Base-by-base conservation (phyloP, 2,329 filamentous ascomycete species). In the Aspergillus puulaauensis region DNA sequence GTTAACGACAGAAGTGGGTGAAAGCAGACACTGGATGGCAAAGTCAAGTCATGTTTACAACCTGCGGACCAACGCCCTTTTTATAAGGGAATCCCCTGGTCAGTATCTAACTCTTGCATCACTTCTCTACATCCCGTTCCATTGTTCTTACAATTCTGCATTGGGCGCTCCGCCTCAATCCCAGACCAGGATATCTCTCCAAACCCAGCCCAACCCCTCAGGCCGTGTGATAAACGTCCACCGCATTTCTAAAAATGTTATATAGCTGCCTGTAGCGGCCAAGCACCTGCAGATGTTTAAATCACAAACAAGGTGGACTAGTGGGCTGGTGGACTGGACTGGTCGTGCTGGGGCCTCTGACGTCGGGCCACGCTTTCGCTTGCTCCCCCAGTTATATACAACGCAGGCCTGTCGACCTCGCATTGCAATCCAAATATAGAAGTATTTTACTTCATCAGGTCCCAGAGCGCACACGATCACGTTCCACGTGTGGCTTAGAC, bases 171-270 rank as follows among this genome's bases (percentile, higher is more conserved):
- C 49, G 49, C 49, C 49, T 27, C 49, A 51, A 17, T 51, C 6
- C 31, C 7, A 39, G 14, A 23, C 17, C 31, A 50, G n/a, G 12
- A 33, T 8, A 21, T 11, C 9, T 6, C 33, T 24, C 37, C 19
- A 39, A 14, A 6, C 17, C 12, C 33, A 23, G 17, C 17, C 21
- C 15, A 14, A 6, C 31, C 17, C 39, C 43, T 27, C 19, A 12
- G 12, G 8, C 39, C 19, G 23, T 35, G n/a, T 6, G n/a, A 17
- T 33, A 33, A 43, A 24, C 17, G 33, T 23, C 35, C 12, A 41
- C 11, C 21, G 0, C 15, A 41, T n/a, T 54, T 46, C 52, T 54
- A 47, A 39, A 54, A 54, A 54, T 54, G 52, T 47, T 54, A 54
- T 47, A 14, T 21, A 35, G 43, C 33, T 54, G 52, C 52, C 52